Base-by-base conservation (phyloP, 192 early-diverging fungal genomes). In the Fimicolochytrium jonesii region DNA sequence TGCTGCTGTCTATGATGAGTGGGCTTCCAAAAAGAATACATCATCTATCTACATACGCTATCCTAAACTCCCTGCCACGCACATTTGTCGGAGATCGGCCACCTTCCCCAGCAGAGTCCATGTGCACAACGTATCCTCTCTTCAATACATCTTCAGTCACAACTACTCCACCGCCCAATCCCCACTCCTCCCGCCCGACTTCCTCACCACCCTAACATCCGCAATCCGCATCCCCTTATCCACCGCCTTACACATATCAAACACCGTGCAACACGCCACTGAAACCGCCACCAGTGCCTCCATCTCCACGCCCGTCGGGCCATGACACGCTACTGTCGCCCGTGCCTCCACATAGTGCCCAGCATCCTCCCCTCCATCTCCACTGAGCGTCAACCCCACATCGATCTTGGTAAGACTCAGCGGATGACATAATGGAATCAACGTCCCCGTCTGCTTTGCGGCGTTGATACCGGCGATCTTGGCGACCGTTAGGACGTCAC, bases 231-330 rank as follows among this genome's bases (percentile, higher is more conserved):
- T 94, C n/a, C 70, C 75, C 57, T 92, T 91, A 33, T 86, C 82
- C 6, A 87, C 90, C 0, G 92, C 91, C 64, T 97, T 97, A 70
- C 76, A 95, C 95, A 97, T 97, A 66, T 97, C 95, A 79, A 87
- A 95, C 0, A 97, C 84, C 2, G 95, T 94, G 49, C 91, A 71
- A 0, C 87, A 81, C 3, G 92, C 89, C 0, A 89, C 78, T 7
- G 88, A 89, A 0, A 87, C 90, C 0, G 91, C 68, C 55, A 69
- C 59, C 47, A 76, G 25, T 2, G 74, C 74, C 43, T 76, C 69
- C 58, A 72, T 71, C 59, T 88, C 61, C 86, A 72, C 91, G 25
- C 95, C 95, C 4, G 95, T 97, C 37, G 87, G 83, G 7, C 90
- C 93, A 36, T 75, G 76, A 59, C 89, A 92, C 34, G 82, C 82